Conservation (phyloP, 306 rosid genomes). For the Vicia faba region DNA sequence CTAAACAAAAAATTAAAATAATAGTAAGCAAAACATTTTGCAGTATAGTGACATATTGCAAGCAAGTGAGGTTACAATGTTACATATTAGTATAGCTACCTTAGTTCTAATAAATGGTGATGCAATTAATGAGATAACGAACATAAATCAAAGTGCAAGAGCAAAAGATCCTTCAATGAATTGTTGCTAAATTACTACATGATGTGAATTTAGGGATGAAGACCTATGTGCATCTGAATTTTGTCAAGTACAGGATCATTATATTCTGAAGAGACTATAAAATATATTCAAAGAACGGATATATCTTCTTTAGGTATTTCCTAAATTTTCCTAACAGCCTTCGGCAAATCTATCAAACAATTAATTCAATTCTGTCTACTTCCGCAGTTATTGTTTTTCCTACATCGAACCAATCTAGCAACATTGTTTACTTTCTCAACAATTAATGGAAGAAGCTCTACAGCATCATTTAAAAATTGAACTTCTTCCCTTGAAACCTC, state of each 20-base stretch:
- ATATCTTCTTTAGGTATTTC: constrained; percentile 29
- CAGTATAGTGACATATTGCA: too few species aligned
- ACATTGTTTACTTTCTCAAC: constrained; percentile 55
- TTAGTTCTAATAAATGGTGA: too few species aligned
- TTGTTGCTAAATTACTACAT: too few species aligned
- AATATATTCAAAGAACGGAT: constrained; percentile 6
- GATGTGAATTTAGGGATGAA: too few species aligned
- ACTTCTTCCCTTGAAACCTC: constrained; percentile 39
- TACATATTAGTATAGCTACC: too few species aligned
- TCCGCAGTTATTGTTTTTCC: constrained; percentile 40
- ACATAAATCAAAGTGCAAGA: too few species aligned
- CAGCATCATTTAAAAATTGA: constrained; percentile 52
- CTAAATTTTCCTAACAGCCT: constrained; percentile 30
- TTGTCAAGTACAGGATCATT: background rate
- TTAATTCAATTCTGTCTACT: constrained; percentile 33
- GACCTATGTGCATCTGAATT: too few species aligned
- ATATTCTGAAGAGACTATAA: constrained; percentile 11
- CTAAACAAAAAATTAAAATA: too few species aligned
- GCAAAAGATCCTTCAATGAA: too few species aligned
- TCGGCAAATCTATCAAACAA: constrained; percentile 31
- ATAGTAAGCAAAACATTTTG: too few species aligned
- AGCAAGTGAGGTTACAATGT: too few species aligned
- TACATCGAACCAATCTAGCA: constrained; percentile 46
- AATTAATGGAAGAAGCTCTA: constrained; percentile 55
- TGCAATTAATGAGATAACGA: too few species aligned